These are phyloP conservation scores for Arthrinium puccinioides DNA, from an alignment of 2,329 filamentous ascomycete genomes.

Conservation along the genomic window DNA sequence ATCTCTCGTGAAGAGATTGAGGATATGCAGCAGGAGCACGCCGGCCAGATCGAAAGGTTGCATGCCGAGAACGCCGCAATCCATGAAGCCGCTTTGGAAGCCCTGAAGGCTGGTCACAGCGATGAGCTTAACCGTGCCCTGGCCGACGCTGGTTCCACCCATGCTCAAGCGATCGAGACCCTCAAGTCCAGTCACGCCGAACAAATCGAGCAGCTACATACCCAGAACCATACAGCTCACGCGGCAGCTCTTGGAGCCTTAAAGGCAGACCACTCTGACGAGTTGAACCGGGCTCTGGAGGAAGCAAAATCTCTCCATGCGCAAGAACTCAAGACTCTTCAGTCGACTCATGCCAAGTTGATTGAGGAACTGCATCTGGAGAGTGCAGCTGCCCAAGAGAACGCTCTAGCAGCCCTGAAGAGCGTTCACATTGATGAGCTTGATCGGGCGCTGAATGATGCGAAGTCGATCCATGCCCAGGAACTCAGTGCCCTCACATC, in stretches of 20 bases:
- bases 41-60: slow-evolving; percentile 12
- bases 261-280: slow-evolving; percentile 15
- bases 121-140: slow-evolving; percentile 19
- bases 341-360: slow-evolving; percentile 11
- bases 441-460: slow-evolving; percentile 8
- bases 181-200: slow-evolving; percentile 11
- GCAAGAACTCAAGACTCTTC: slow-evolving; percentile 10
- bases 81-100: slow-evolving; percentile 16
- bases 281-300: slow-evolving; percentile 17
- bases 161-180: slow-evolving; percentile 12
- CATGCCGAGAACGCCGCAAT: slow-evolving; percentile 12
- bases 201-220: slow-evolving; percentile 12
- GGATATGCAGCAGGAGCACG: slow-evolving; percentile 8
- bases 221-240: slow-evolving; percentile 12
- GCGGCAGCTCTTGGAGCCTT: slow-evolving; percentile 17
- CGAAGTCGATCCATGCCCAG: slow-evolving; percentile 9
- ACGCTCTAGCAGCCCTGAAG: slow-evolving; percentile 1
- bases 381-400: slow-evolving; percentile 10
- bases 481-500: slow-evolving; percentile 15
- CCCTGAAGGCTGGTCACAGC: slow-evolving; percentile 16
- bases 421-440: neutral
- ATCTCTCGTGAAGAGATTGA: slow-evolving; percentile 19
- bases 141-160: slow-evolving; percentile 12
- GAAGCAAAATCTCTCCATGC: slow-evolving; percentile 12
- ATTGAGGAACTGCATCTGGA: slow-evolving; percentile 14